Conservation (phyloP, 805 yeast genomes). For the Myxozyma vanderwaltii region DNA sequence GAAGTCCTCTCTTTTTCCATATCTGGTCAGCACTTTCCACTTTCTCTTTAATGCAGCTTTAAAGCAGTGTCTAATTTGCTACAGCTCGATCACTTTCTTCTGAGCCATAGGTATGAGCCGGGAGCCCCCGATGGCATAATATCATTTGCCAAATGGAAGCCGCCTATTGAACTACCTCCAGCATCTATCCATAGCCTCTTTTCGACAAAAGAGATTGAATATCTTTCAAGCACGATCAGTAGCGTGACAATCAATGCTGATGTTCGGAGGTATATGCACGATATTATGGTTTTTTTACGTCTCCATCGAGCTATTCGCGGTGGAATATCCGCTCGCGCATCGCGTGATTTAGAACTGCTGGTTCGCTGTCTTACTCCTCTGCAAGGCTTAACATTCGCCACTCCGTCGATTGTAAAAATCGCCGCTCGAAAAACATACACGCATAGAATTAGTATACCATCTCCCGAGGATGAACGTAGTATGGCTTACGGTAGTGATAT, state of each 20-base stretch:
- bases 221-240: constrained; percentile 17
- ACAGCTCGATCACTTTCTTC: constrained; percentile 26
- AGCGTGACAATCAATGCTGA: constrained; percentile 52
- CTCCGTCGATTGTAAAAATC: constrained; percentile 56
- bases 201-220: constrained; percentile 17
- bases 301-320: constrained; percentile 56
- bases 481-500: constrained; percentile 60
- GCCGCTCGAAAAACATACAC: constrained; percentile 56
- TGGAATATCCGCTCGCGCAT: constrained; percentile 55
- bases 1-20: constrained; percentile 18
- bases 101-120: constrained; percentile 28
- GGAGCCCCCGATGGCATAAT: not conserved
- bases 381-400: constrained; percentile 49
- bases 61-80: not conserved
- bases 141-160: constrained; percentile 6
- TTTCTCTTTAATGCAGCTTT: too few relatives aligned
- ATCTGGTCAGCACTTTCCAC: constrained; percentile 18
- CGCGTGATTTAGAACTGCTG: constrained; percentile 48
- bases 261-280: constrained; percentile 57
- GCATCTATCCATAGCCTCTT: not conserved
- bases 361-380: constrained; percentile 49
- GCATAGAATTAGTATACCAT: constrained; percentile 46
- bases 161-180: constrained; percentile 7
- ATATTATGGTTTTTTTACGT: constrained; percentile 55
- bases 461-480: constrained; percentile 53